Base-by-base conservation (phyloP, 768 basidiomycete genomes). In the Calocera viscosa region DNA sequence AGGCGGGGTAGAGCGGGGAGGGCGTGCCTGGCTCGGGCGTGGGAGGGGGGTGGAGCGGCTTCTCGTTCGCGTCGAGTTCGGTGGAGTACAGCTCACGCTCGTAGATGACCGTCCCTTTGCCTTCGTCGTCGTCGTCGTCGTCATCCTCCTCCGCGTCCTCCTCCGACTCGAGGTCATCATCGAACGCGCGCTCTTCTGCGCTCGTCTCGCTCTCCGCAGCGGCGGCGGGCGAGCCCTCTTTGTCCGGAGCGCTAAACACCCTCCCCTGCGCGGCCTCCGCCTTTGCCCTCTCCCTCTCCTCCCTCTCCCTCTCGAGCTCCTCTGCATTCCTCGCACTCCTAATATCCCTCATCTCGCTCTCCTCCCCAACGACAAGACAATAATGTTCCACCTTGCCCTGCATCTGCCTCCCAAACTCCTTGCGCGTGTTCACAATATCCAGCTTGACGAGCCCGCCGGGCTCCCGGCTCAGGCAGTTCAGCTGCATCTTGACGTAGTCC, bases 321-420 rank as follows among this genome's bases (percentile, higher is more conserved):
- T 66, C 64, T 17, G 73, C 38, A 64, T 63, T 32, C 73, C 68
- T 24, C 70, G 72, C 83, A 19, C 81, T 82, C 22, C 75, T 75
- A 32, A 87, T 79, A 73, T 90, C 89, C 68, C 72, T 76, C 66
- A 86, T 79, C 35, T 72, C 72, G 24, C 82, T 82, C 17, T 79
- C 77, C 63, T 82, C 77, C 22, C 82, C 82, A 35, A 88, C 83
- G 34, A 89, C 81, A 28, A 90, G 76, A 64, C 85, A 82, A 67
- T 83, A 84, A 72, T 89, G 86, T n/a, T 70, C 67, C 53, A 74
- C 70, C 64, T 38, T 34, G 41, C 49, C 34, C 39, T 30, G 14
- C 66, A 49, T 2, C 32, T 49, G 11, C 26, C 14, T 28, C 17
- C 32, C 26, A 60, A n/a, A 26, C 49, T 47, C 33, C 53, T 32